Percentiles rank a stretch among this genome's conserved stretches.
phyloP scores from a whole-genome alignment of 2,329 filamentous ascomycete genomes.

The Simplicillium aogashimaense region DNA sequence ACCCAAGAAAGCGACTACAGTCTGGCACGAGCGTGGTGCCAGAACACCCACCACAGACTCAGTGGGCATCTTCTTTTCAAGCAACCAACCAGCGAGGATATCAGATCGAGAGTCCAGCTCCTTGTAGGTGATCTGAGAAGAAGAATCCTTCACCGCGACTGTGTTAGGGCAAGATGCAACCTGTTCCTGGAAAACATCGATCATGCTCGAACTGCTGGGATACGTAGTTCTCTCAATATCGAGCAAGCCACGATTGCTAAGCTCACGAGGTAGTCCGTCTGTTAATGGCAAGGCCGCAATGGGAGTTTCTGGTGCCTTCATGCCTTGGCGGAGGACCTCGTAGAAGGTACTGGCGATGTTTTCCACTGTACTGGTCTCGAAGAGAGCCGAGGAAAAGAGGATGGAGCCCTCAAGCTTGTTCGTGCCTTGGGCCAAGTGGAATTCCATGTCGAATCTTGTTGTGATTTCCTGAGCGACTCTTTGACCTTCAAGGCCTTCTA shows the following conservation, averaged over 20 bases:
- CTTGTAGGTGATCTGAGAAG: constrained; percentile 9
- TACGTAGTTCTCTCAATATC: constrained; percentile 5
- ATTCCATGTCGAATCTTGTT: constrained; percentile 1
- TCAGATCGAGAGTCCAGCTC: constrained; percentile 12
- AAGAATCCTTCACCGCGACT: constrained; percentile 11
- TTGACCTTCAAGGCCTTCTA: not conserved
- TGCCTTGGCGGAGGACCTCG: constrained; percentile 1
- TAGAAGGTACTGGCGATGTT: constrained; percentile 1
- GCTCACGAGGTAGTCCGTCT: not conserved
- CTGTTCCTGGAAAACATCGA: constrained; percentile 13
- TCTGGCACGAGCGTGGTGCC: constrained; percentile 12
- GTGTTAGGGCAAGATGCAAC: constrained; percentile 5
- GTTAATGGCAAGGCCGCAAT: constrained; percentile 1
- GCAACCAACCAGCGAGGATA: constrained; percentile 10
- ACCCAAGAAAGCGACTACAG: constrained; percentile 12
- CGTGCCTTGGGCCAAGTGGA: not conserved
- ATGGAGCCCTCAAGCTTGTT: not conserved
- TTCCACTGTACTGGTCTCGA: not conserved
- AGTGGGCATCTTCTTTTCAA: not conserved
- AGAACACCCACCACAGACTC: constrained; percentile 13
- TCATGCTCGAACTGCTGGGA: constrained; percentile 10
- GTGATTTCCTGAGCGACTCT: not conserved
- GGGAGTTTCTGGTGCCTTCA: not conserved
- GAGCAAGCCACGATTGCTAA: constrained; percentile 1
- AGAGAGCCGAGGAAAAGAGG: not conserved